These are phyloP conservation scores for Diacronema lutheri DNA, from an alignment of 78 protist genomes.

Conservation along the genomic window DNA sequence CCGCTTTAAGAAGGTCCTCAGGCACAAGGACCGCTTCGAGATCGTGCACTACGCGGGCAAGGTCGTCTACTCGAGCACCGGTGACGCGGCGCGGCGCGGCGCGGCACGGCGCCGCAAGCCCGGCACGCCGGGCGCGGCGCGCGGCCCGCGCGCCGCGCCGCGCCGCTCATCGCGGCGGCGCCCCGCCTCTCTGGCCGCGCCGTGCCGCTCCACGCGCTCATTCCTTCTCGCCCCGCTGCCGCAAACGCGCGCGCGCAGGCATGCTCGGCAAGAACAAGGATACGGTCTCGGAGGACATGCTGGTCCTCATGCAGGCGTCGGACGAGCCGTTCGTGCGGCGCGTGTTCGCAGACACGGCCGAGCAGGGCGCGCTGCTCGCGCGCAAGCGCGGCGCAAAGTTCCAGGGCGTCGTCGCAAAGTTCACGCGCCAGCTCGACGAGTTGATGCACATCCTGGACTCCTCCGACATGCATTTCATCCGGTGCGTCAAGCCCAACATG, in stretches of 20 bases:
- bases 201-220: too few species aligned
- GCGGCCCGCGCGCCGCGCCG: too few species aligned
- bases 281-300: background rate
- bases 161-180: too few species aligned
- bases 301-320: background rate
- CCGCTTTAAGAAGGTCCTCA: background rate
- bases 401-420: slow-evolving; percentile 10
- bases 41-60: background rate
- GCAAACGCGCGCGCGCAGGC: too few species aligned
- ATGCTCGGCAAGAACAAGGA: background rate
- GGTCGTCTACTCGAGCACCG: background rate
- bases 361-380: background rate
- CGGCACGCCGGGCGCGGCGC: too few species aligned
- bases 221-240: too few species aligned
- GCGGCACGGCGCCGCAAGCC: too few species aligned
- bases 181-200: too few species aligned
- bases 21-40: background rate
- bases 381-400: background rate
- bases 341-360: background rate
- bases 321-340: background rate
- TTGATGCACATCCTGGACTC: background rate
- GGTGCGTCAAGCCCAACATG: slow-evolving; percentile 40
- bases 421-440: slow-evolving; percentile 18
- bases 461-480: slow-evolving; percentile 24
- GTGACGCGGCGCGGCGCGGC: too few species aligned